Conservation (phyloP, 441 rosid genomes). For the Geranium incanum region DNA sequence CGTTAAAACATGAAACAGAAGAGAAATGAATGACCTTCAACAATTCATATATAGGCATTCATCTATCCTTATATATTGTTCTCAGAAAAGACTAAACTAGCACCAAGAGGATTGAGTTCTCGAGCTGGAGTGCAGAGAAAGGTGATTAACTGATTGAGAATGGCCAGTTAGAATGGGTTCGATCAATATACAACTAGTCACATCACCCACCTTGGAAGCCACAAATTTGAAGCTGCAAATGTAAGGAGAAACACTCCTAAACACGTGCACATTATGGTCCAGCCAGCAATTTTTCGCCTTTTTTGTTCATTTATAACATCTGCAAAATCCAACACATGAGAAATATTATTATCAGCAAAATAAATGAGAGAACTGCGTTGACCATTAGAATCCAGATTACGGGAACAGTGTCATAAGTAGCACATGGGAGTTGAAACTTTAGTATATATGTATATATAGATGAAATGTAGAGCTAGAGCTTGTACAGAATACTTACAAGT, state of each 20-base stretch:
- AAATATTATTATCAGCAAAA: background rate
- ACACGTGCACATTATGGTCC: conserved; percentile 77
- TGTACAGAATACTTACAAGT: conserved; percentile 2
- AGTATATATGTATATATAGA: background rate
- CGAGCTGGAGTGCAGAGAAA: background rate
- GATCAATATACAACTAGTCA: background rate
- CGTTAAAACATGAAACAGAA: background rate
- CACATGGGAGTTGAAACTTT: background rate
- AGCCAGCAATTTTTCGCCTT: conserved; percentile 76
- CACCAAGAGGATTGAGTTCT: background rate
- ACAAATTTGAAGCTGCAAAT: conserved; percentile 56
- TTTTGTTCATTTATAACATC: conserved; percentile 47
- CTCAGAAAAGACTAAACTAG: background rate
- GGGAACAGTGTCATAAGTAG: background rate
- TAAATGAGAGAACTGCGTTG: background rate
- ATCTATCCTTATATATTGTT: background rate
- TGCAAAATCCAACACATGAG: conserved; percentile 27
- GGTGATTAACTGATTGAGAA: background rate
- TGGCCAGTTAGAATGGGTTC: background rate
- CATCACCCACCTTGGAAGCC: conserved; percentile 53
- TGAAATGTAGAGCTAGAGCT: too few species aligned
- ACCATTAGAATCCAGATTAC: background rate
- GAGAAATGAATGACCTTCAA: background rate
- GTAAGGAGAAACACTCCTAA: conserved; percentile 67
- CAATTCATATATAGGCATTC: background rate